A percentile compares a stretch with the other conserved stretches of the same genome.
Conservation (phyloP, 2,329 filamentous ascomycete species). For the Penicillium fuscoglaucum region DNA sequence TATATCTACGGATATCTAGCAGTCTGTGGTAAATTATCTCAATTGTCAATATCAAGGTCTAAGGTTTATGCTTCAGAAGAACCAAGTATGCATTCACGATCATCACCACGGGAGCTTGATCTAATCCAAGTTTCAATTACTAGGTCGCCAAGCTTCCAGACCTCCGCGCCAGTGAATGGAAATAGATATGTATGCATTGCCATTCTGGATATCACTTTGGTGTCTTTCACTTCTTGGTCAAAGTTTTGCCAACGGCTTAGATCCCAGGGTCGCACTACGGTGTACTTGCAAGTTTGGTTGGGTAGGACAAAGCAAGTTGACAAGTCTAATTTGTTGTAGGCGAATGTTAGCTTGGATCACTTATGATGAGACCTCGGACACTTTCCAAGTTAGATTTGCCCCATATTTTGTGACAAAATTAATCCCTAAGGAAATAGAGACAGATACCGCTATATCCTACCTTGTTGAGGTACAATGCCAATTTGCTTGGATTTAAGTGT, state of each 20-base stretch:
- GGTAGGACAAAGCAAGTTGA: not conserved
- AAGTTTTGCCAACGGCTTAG: not conserved
- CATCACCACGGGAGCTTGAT: not conserved
- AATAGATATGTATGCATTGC: not conserved
- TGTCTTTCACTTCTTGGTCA: not conserved
- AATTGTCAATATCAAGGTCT: no score
- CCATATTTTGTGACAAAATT: not conserved
- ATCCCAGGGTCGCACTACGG: not conserved
- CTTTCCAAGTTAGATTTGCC: not conserved
- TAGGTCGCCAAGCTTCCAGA: not conserved
- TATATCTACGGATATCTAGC: no score
- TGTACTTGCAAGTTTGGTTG: not conserved
- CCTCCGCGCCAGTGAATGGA: not conserved
- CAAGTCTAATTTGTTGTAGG: not conserved
- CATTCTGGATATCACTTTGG: not conserved
- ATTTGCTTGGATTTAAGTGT: not conserved
- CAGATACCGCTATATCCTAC: not conserved
- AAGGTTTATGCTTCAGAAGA: no score
- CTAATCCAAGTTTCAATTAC: not conserved
- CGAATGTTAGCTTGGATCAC: not conserved
- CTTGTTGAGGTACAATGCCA: no score
- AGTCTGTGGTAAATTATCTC: no score
- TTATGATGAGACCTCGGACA: not conserved
- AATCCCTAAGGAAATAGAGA: not conserved
- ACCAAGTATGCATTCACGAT: not conserved